These are phyloP conservation scores for Epicoccum nigrum DNA, from an alignment of 2,329 filamentous ascomycete species.

Conservation along the genomic window DNA sequence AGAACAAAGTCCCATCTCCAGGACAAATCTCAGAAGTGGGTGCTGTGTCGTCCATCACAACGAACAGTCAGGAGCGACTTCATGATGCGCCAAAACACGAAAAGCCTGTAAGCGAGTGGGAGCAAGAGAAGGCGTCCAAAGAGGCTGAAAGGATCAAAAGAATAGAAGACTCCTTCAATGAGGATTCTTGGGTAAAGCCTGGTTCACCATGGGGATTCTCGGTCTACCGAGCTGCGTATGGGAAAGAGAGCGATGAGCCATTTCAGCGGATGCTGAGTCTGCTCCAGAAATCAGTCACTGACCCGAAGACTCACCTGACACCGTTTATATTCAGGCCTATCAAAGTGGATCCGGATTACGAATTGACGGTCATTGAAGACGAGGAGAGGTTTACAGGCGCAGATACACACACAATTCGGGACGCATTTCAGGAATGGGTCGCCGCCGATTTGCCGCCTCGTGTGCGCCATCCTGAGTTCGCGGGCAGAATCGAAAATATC, in stretches of 20 bases:
- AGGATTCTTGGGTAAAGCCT: background rate
- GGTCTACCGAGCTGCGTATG: slow-evolving; percentile 22
- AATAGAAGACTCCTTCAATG: background rate
- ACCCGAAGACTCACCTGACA: no score
- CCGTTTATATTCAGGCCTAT: background rate
- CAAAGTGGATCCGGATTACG: background rate
- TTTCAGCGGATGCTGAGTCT: slow-evolving; percentile 16
- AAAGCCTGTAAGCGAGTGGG: no score
- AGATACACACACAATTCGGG: slow-evolving; percentile 22
- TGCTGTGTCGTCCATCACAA: no score
- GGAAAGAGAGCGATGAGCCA: slow-evolving; percentile 14
- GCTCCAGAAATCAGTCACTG: background rate
- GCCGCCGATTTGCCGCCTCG: slow-evolving; percentile 22
- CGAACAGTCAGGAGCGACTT: no score
- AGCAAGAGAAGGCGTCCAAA: background rate
- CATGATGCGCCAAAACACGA: no score
- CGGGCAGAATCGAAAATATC: slow-evolving; percentile 11
- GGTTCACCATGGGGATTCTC: slow-evolving; percentile 19
- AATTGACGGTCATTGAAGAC: slow-evolving; percentile 25
- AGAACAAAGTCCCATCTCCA: background rate
- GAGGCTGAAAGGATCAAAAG: background rate
- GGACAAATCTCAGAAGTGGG: no score
- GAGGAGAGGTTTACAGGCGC: slow-evolving; percentile 20
- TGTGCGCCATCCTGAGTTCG: slow-evolving; percentile 9
- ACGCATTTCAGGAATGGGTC: slow-evolving; percentile 23